Evolutionary conservation across 768 basidiomycete species (phyloP).

Genomic region (Serendipita sp.): DNA sequence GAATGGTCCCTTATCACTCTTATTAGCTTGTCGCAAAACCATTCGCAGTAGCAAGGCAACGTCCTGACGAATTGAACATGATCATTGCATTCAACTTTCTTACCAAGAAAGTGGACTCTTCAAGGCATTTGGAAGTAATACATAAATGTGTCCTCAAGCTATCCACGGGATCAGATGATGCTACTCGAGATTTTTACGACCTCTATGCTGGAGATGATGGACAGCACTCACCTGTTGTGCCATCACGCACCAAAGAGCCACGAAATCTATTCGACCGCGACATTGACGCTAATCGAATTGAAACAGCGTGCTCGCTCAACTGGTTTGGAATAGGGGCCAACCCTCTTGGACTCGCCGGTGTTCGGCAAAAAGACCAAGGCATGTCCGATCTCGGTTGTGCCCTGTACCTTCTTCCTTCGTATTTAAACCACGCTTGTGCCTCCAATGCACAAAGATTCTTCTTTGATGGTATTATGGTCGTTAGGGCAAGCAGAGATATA

Average conservation of each 20-base stretch:
- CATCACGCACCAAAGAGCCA: conserved; percentile 2
- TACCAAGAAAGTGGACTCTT: conserved; percentile 4
- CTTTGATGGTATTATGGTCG: conserved; percentile 19
- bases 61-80: conserved; percentile 8
- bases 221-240: conserved; percentile 12
- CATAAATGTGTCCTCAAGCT: conserved; percentile 10
- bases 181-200: conserved; percentile 9
- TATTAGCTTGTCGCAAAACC: conserved; percentile 16
- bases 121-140: conserved; percentile 14
- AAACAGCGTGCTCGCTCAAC: conserved; percentile 16
- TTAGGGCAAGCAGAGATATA: conserved; percentile 17
- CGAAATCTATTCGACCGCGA: neutral
- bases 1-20: neutral
- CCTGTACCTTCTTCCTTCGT: conserved; percentile 18
- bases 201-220: conserved; percentile 17
- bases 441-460: conserved; percentile 14
- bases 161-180: neutral
- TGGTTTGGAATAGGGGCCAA: conserved; percentile 9
- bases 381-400: conserved; percentile 11
- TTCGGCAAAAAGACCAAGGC: neutral
- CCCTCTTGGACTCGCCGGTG: neutral
- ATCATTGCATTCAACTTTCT: conserved; percentile 8
- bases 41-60: conserved; percentile 12
- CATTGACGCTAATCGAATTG: conserved; percentile 17
- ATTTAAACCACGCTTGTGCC: conserved; percentile 23